phyloP scores from a whole-genome alignment of 129 eudicot species.

The Helianthus annuus region HanXRQr2.0-SUNRISE NC_035441.2:21969803-21970302 shows the following conservation, averaged over 20 bases:
- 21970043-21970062: constrained; percentile 17
- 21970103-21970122: constrained; percentile 23
- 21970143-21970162: neutral
- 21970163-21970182: neutral
- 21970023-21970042: neutral
- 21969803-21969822: constrained; percentile 6
- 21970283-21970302: neutral
- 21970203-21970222: constrained; percentile 16
- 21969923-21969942: constrained; percentile 14
- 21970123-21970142: constrained; percentile 1
- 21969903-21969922: neutral
- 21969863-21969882: neutral
- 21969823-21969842: neutral
- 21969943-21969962: constrained; percentile 18
- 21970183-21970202: constrained; percentile 20
- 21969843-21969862: neutral
- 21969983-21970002: constrained; percentile 9
- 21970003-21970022: neutral
- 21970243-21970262: constrained; percentile 10
- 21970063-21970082: neutral
- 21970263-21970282: neutral
- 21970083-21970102: neutral
- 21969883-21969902: neutral
- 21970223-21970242: constrained; percentile 14
- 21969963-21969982: constrained; percentile 7